Percentiles rank a stretch among this genome's conserved stretches.
phyloP scores from a whole-genome alignment of 805 yeast species.

The Scheffersomyces spartinae region DNA sequence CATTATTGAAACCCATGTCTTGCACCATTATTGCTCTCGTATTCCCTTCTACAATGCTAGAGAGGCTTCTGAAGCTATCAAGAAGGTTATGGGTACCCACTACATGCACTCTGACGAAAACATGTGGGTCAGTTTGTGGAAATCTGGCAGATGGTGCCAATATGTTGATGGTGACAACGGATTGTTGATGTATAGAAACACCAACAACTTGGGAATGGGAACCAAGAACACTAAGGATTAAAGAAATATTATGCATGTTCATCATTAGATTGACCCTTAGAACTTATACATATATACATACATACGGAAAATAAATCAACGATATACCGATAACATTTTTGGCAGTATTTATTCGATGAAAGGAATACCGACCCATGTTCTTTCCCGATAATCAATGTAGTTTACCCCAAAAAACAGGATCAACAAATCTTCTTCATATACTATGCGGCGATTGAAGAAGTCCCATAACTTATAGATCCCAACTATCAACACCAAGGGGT shows the following conservation, averaged over 20 bases:
- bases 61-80: conserved; percentile 65
- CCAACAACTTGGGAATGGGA: conserved; percentile 44
- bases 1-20: conserved; percentile 82
- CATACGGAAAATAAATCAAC: conserved; percentile 1
- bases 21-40: conserved; percentile 75
- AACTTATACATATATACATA: not conserved
- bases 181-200: conserved; percentile 64
- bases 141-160: conserved; percentile 53
- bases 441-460: no score
- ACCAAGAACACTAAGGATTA: not conserved
- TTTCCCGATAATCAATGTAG: conserved; percentile 41
- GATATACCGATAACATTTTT: no score
- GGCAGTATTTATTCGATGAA: conserved; percentile 21
- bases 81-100: conserved; percentile 77
- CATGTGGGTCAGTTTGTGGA: conserved; percentile 63
- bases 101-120: conserved; percentile 57
- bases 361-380: conserved; percentile 54
- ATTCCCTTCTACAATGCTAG: conserved; percentile 86
- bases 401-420: conserved; percentile 59
- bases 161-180: conserved; percentile 66
- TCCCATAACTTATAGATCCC: no score
- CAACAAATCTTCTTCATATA: conserved; percentile 62
- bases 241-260: not conserved
- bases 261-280: not conserved
- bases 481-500: not conserved